phyloP scores from a whole-genome alignment of 1,284 basidiomycete genomes.

The Apiotrichum laibachii region DNA sequence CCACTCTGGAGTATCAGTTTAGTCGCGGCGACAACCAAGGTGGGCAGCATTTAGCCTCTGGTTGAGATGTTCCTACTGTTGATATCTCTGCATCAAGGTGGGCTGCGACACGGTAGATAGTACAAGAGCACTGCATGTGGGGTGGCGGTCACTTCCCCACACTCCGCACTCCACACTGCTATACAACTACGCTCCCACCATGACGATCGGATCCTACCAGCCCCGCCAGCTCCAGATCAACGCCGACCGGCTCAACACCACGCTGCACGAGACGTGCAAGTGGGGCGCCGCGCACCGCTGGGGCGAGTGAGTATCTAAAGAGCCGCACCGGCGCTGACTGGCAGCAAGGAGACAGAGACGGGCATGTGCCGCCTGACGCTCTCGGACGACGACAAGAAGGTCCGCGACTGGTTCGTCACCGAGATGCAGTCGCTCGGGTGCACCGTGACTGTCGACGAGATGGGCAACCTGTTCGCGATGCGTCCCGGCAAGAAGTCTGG shows the following conservation, averaged over 20 bases:
- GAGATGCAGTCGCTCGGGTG: constrained; percentile 39
- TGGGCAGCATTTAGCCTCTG: too few species aligned
- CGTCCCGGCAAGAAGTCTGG: constrained; percentile 24
- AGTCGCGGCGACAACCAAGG: too few species aligned
- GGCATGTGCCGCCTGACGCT: constrained; percentile 31
- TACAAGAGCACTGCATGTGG: too few species aligned
- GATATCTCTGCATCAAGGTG: too few species aligned
- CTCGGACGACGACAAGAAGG: constrained; percentile 35
- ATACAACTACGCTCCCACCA: background rate
- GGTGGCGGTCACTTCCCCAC: too few species aligned
- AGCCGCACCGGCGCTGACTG: background rate
- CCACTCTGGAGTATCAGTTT: too few species aligned
- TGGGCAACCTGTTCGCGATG: constrained; percentile 46
- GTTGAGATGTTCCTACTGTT: too few species aligned
- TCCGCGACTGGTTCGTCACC: constrained; percentile 31
- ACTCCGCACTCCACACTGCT: too few species aligned
- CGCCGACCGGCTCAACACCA: constrained; percentile 26
- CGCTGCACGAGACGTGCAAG: constrained; percentile 33
- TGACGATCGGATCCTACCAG: constrained; percentile 9
- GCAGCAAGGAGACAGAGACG: constrained; percentile 15
- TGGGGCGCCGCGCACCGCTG: constrained; percentile 22
- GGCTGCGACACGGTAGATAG: too few species aligned
- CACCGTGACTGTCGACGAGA: constrained; percentile 31
- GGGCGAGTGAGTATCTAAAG: constrained; percentile 1
- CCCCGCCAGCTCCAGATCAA: constrained; percentile 22